phyloP scores from a whole-genome alignment of 2,329 filamentous ascomycete genomes.

The Colletotrichum phormii region DNA sequence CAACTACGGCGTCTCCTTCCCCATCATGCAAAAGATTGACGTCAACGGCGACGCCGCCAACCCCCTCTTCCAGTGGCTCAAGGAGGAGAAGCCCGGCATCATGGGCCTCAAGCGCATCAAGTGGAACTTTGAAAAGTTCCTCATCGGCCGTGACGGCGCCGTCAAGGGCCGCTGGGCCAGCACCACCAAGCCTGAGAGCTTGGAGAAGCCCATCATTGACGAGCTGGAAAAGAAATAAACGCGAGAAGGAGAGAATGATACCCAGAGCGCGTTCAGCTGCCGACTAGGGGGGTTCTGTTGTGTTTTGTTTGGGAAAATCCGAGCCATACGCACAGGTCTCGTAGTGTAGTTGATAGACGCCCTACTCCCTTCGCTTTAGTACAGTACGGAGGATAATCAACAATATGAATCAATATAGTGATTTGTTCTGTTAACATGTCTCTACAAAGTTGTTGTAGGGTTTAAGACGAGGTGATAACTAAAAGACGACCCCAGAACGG shows the following conservation, averaged over 20 bases:
- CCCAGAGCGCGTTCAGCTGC: background rate
- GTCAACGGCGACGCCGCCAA: slow-evolving; percentile 89
- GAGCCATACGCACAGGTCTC: background rate
- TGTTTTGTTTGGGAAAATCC: background rate
- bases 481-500: background rate
- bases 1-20: slow-evolving; percentile 95
- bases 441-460: background rate
- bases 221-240: slow-evolving; percentile 69
- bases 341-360: background rate
- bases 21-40: slow-evolving; percentile 90
- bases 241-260: slow-evolving; percentile 7
- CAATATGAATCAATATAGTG: background rate
- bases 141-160: slow-evolving; percentile 86
- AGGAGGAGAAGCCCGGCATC: slow-evolving; percentile 80
- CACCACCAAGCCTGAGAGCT: slow-evolving; percentile 83
- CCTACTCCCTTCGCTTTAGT: background rate
- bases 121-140: slow-evolving; percentile 99
- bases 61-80: slow-evolving; percentile 83
- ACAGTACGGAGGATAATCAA: background rate
- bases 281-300: background rate
- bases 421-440: background rate
- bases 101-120: slow-evolving; percentile 92
- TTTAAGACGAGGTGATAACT: background rate
- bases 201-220: slow-evolving; percentile 81
- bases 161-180: slow-evolving; percentile 90